phyloP scores from a whole-genome alignment of 768 basidiomycete genomes.

The Dioszegia crocea region DNA sequence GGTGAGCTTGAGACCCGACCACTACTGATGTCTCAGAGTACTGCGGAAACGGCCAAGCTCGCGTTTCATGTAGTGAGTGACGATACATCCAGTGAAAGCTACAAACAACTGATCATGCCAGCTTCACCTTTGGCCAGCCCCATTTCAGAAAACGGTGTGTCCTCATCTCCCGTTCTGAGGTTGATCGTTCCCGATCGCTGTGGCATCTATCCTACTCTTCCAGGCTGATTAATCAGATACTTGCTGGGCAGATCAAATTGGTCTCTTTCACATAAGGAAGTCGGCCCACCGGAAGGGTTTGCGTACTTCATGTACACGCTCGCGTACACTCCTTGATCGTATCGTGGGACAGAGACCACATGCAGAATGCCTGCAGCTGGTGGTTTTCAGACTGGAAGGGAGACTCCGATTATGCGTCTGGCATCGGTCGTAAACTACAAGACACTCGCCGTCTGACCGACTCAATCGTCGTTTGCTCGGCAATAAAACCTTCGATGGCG shows the following conservation, averaged over 20 bases:
- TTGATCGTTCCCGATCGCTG: too few relatives aligned
- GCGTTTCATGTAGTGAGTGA: conserved; percentile 47
- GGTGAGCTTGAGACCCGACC: conserved; percentile 20
- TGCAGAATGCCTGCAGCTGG: not conserved
- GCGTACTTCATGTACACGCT: conserved; percentile 48
- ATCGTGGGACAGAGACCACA: not conserved
- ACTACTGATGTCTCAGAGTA: conserved; percentile 24
- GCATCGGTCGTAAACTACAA: too few relatives aligned
- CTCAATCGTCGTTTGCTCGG: too few relatives aligned
- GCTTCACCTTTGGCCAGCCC: conserved; percentile 50
- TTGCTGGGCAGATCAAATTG: conserved; percentile 35
- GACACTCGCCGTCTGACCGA: too few relatives aligned
- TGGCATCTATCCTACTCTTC: too few relatives aligned
- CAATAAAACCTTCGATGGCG: too few relatives aligned
- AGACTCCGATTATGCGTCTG: too few relatives aligned
- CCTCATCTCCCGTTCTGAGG: not conserved
- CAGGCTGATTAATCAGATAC: conserved; percentile 32
- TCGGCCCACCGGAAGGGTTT: conserved; percentile 48
- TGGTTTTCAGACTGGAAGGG: too few relatives aligned
- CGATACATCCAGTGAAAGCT: not conserved
- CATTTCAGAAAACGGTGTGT: conserved; percentile 49
- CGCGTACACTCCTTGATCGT: conserved; percentile 16
- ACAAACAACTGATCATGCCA: conserved; percentile 1
- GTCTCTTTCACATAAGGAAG: conserved; percentile 32
- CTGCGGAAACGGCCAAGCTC: conserved; percentile 36